phyloP scores from a whole-genome alignment of 257 asterid genomes.

The Apocynum venetum region DNA sequence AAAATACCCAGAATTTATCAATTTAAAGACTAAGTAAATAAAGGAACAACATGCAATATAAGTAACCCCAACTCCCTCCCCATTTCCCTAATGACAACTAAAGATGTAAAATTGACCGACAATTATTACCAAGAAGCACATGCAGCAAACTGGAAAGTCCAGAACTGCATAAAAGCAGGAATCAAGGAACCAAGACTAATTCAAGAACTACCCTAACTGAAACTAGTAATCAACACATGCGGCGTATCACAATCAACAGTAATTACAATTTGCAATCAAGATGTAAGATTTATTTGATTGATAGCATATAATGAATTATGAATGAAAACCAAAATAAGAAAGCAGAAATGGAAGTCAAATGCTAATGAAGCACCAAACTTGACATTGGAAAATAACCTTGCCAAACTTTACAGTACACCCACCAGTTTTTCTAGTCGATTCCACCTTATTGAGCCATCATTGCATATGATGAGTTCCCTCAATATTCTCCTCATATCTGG shows the following conservation, averaged over 20 bases:
- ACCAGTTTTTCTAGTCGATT: slow-evolving; percentile 91
- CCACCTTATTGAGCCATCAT: slow-evolving; percentile 96
- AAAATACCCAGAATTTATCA: background rate
- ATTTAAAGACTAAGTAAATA: background rate
- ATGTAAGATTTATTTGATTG: background rate
- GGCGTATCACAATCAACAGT: background rate
- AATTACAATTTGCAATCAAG: background rate
- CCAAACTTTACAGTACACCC: slow-evolving; percentile 17
- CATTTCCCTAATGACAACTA: background rate
- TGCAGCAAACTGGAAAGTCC: background rate
- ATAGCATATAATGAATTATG: background rate
- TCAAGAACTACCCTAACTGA: background rate
- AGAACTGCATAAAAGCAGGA: background rate
- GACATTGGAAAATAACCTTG: background rate
- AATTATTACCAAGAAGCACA: background rate
- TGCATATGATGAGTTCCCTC: slow-evolving; percentile 83
- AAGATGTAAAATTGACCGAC: background rate
- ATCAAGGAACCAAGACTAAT: background rate
- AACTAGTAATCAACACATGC: background rate
- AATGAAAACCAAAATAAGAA: background rate
- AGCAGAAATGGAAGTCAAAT: background rate
- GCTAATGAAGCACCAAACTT: background rate
- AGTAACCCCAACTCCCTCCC: background rate
- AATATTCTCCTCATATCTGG: slow-evolving; percentile 96
- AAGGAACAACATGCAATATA: background rate